A percentile compares a stretch with the other conserved stretches of the same genome.
Conservation (phyloP, 2,329 filamentous ascomycete genomes). For the Aspergillus fructus region DNA sequence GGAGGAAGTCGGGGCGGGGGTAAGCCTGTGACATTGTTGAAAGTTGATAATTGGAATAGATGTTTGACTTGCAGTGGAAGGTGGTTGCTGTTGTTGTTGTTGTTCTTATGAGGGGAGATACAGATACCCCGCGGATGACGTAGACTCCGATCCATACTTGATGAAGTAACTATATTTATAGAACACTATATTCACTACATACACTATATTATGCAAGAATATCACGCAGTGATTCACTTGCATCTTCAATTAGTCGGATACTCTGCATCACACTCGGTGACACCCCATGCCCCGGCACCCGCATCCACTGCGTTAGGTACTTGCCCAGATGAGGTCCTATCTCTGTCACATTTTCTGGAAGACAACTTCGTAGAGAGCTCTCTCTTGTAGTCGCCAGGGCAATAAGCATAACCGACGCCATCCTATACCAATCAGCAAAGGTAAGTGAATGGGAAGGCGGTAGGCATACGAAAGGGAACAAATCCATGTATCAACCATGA, state of each 20-base stretch:
- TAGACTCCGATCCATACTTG: not conserved
- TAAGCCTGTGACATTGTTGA: conserved; percentile 37
- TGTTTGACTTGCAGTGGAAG: not conserved
- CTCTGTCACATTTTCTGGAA: conserved; percentile 39
- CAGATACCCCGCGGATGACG: not conserved
- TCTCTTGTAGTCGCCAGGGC: conserved; percentile 48
- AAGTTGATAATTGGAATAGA: not conserved
- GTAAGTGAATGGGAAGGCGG: too few species aligned
- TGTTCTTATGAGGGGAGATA: not conserved
- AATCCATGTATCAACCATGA: conserved; percentile 57
- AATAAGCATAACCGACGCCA: conserved; percentile 53
- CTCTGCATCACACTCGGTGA: conserved; percentile 52
- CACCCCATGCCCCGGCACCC: conserved; percentile 36
- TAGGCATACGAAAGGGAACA: conserved; percentile 50
- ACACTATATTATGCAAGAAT: not conserved
- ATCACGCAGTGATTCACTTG: not conserved
- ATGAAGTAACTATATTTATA: not conserved
- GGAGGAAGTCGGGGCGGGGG: conserved; percentile 65
- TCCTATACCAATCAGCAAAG: conserved; percentile 29
- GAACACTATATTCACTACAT: not conserved
- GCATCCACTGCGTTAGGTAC: conserved; percentile 46
- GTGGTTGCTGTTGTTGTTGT: not conserved
- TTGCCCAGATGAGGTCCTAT: conserved; percentile 45
- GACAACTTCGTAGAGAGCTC: conserved; percentile 37
- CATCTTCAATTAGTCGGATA: conserved; percentile 46